Percentiles rank a stretch among this genome's conserved stretches.
Evolutionary conservation across 1,284 basidiomycete genomes (phyloP).

Genomic region (Cystobasidium slooffiae): DNA sequence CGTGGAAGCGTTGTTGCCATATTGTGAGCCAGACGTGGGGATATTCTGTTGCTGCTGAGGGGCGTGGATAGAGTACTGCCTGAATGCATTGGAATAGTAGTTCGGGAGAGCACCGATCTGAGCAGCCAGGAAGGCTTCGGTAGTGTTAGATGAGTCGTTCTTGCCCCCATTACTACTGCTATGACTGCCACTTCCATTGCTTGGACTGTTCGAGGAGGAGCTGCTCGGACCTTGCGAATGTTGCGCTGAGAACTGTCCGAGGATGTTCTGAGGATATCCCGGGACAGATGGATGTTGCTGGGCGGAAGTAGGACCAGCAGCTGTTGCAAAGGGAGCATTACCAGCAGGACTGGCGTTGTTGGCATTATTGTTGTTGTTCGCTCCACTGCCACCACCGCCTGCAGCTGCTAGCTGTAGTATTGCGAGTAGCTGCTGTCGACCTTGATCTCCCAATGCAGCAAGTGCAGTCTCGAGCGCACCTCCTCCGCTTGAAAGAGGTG

Average conservation of each 20-base stretch:
- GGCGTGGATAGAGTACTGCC: constrained; percentile 6
- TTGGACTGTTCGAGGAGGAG: constrained; percentile 9
- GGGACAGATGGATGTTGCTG: background rate
- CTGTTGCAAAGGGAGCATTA: constrained; percentile 2
- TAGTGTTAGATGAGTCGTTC: background rate
- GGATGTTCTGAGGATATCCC: background rate
- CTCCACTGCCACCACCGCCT: background rate
- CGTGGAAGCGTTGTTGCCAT: constrained; percentile 18
- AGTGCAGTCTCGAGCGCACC: constrained; percentile 26
- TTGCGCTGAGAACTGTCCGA: background rate
- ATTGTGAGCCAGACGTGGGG: background rate
- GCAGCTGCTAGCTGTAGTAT: constrained; percentile 38
- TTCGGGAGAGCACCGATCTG: constrained; percentile 3
- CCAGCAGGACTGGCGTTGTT: background rate
- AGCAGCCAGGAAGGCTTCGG: background rate
- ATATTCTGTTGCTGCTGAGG: constrained; percentile 4
- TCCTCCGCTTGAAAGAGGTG: constrained; percentile 2
- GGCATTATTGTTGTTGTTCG: background rate
- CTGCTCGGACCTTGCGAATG: constrained; percentile 1
- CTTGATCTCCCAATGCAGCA: constrained; percentile 38
- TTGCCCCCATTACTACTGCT: constrained; percentile 4
- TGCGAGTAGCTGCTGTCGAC: constrained; percentile 37
- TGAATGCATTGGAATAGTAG: constrained; percentile 18
- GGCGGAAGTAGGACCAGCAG: background rate
- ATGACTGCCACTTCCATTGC: constrained; percentile 5